A percentile compares a stretch with the other conserved stretches of the same genome.
These are phyloP conservation scores for Citrullus colocynthis DNA, from an alignment of 306 rosid genomes.

Conservation along the genomic window DNA sequence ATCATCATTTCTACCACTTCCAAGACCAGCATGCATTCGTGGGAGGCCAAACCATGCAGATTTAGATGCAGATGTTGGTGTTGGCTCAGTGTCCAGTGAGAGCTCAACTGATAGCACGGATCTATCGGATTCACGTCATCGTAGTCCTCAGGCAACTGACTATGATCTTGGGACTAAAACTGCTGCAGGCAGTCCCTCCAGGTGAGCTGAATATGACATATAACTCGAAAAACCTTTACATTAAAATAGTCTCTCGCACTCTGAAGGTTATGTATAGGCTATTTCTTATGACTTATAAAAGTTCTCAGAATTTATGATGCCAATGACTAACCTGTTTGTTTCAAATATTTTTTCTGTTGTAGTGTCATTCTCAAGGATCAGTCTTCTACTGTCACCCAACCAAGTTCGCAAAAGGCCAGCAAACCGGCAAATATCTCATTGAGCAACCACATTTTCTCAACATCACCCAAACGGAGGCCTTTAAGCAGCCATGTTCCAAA, in stretches of 20 bases:
- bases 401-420: conserved; percentile 35
- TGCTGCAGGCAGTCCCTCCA: conserved; percentile 59
- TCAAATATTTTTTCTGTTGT: conserved; percentile 14
- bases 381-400: conserved; percentile 28
- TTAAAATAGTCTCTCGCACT: not conserved
- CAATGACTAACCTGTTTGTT: conserved; percentile 20
- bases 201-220: conserved; percentile 30
- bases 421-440: conserved; percentile 40
- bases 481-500: conserved; percentile 71
- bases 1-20: conserved; percentile 52
- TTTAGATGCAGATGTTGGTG: conserved; percentile 66
- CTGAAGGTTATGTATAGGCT: not conserved
- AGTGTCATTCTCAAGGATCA: conserved; percentile 66
- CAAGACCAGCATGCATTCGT: conserved; percentile 63
- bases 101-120: conserved; percentile 66
- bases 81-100: conserved; percentile 58
- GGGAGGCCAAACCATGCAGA: conserved; percentile 44
- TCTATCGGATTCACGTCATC: conserved; percentile 54
- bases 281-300: not conserved
- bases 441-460: conserved; percentile 37
- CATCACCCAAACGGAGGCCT: conserved; percentile 73
- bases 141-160: conserved; percentile 65
- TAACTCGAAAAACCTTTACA: not conserved
- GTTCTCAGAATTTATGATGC: conserved; percentile 11
- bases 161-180: conserved; percentile 55